Evolutionary conservation across 23 red algal genomes (phyloP), one percentile per base, ranked within the genome.

Genomic region (Gracilariopsis chorda): DNA sequence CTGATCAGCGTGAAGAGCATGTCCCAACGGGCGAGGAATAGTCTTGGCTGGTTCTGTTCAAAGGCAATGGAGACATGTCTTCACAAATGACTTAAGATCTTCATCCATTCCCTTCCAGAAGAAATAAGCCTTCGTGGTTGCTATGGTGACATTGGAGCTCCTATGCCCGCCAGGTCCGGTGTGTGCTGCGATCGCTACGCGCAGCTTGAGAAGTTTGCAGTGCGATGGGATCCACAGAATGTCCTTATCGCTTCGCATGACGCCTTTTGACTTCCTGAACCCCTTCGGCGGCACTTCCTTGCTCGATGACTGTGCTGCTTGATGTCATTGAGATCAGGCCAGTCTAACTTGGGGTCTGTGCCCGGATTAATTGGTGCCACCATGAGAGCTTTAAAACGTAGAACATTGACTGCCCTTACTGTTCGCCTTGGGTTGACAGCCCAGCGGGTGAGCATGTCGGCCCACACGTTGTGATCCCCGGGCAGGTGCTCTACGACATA

Each of bases 361-460:
- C 33, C 47, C 10, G 62, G 83, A 46, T 23, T 87, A 23, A 87
- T 87, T 13, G 83, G 63, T 4, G 83, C 83, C 2, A 10, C 20
- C 0, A 74, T 17, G 1, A 55, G 17, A 25, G 30, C 33, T 44
- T 65, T 33, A 35, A 28, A n/a, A n/a, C n/a, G n/a, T n/a, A n/a
- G n/a, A n/a, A 3, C 4, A 13, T 33, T 46, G 40, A 17, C 21
- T 19, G 6, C 16, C 55, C 14, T 65, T 8, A 36, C 16, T 36
- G 10, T 4, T 5, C 39, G 13, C 8, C 5, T 10, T 13, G 20
- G n/a, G 52, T 45, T n/a, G 8, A 62, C 78, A 59, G 78, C 55
- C 78, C 53, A 82, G 12, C 78, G 39, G 0, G 6, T 60, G n/a
- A n/a, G n/a, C n/a, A n/a, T n/a, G n/a, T n/a, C n/a, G n/a, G n/a